phyloP scores from a whole-genome alignment of 2,329 filamentous ascomycete species.

The Epichloe festucae region DNA sequence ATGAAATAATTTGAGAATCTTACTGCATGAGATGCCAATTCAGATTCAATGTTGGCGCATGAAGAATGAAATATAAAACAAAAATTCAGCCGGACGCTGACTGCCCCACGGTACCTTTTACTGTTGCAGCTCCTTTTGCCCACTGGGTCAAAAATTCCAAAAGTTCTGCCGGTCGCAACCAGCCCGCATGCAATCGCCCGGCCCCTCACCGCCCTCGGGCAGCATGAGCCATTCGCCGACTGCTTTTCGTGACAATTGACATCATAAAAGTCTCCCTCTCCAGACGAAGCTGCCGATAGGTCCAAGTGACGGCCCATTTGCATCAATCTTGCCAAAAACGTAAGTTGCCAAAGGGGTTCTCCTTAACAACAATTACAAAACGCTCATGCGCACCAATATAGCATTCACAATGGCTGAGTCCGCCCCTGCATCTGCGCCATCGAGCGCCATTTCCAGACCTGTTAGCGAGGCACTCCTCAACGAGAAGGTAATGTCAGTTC shows the following conservation, averaged over 20 bases:
- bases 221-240: conserved; percentile 22
- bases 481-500: conserved; percentile 65
- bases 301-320: conserved; percentile 10
- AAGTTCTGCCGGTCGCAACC: conserved; percentile 29
- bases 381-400: conserved; percentile 4
- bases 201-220: conserved; percentile 31
- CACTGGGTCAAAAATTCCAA: conserved; percentile 26
- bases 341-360: neutral
- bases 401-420: conserved; percentile 39
- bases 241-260: conserved; percentile 24
- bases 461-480: conserved; percentile 97
- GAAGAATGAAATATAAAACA: conserved; percentile 2
- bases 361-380: neutral
- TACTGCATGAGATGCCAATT: neutral
- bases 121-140: neutral
- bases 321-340: conserved; percentile 2
- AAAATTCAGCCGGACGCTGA: neutral
- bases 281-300: conserved; percentile 19
- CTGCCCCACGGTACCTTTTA: neutral
- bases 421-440: conserved; percentile 32
- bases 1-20: neutral
- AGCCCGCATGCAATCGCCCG: conserved; percentile 10
- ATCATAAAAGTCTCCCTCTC: conserved; percentile 15
- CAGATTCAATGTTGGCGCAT: too few species aligned
- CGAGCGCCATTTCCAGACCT: conserved; percentile 61